Evolutionary conservation across 306 rosid genomes (phyloP).

Genomic region (Boehmeria nivea): DNA sequence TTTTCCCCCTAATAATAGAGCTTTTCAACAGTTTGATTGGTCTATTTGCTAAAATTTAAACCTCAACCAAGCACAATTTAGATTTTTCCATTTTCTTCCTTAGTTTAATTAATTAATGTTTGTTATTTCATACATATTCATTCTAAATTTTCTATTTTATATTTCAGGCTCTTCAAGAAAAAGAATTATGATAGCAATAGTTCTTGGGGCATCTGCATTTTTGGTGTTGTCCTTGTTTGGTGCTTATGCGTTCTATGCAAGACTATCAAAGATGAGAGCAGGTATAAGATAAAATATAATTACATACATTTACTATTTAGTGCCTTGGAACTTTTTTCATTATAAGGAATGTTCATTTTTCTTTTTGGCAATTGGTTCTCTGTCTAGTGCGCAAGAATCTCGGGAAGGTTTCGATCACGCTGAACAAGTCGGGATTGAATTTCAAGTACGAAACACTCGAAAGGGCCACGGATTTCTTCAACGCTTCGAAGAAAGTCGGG

Average conservation of each 20-base stretch:
- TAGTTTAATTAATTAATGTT: no score
- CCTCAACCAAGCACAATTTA: no score
- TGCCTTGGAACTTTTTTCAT: no score
- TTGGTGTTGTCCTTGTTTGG: slow-evolving; percentile 42
- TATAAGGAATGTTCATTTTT: background rate
- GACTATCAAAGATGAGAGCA: slow-evolving; percentile 32
- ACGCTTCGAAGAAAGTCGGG: slow-evolving; percentile 58
- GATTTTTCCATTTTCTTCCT: no score
- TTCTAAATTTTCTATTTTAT: background rate
- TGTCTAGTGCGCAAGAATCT: slow-evolving; percentile 30
- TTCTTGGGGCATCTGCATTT: slow-evolving; percentile 51
- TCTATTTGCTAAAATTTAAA: no score
- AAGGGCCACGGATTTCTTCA: slow-evolving; percentile 74
- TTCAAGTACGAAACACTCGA: slow-evolving; percentile 77
- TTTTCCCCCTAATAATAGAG: no score
- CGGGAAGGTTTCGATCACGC: slow-evolving; percentile 31
- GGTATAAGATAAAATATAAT: slow-evolving; percentile 19
- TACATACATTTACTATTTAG: no score
- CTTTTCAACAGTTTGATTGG: no score
- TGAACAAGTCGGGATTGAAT: slow-evolving; percentile 49
- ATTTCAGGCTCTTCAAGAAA: slow-evolving; percentile 35
- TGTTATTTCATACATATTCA: no score
- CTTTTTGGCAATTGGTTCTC: no score
- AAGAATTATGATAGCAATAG: slow-evolving; percentile 46
- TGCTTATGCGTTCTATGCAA: slow-evolving; percentile 44